Conservation (phyloP, 371 early-diverging fungal species). For the Cokeromyces recurvatus region DNA sequence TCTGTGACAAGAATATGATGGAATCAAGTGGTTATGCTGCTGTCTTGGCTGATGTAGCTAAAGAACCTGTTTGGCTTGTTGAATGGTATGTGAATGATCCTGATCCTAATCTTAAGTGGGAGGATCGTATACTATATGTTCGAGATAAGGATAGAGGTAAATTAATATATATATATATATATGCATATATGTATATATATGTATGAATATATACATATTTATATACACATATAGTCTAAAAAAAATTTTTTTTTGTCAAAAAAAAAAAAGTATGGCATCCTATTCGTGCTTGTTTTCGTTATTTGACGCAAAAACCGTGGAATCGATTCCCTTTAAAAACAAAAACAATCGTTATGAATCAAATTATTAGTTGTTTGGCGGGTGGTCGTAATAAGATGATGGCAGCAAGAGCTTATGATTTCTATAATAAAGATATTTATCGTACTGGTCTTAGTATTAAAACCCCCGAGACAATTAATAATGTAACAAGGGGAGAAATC, state of each 20-base stretch:
- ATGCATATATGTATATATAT: neutral
- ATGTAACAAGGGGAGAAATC: conserved; percentile 82
- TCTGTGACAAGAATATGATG: conserved; percentile 91
- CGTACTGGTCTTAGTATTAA: conserved; percentile 72
- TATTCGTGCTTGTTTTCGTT: conserved; percentile 89
- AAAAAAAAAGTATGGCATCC: conserved; percentile 86
- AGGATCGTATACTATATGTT: conserved; percentile 71
- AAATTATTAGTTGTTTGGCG: conserved; percentile 86
- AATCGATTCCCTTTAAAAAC: conserved; percentile 82
- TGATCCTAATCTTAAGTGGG: conserved; percentile 83
- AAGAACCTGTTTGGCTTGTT: conserved; percentile 84
- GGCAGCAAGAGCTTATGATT: conserved; percentile 92
- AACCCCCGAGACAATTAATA: conserved; percentile 88
- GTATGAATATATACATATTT: too few relatives aligned
- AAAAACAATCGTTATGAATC: conserved; percentile 84
- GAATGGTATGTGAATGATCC: conserved; percentile 75
- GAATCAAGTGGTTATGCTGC: conserved; percentile 90
- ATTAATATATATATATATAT: too few relatives aligned
- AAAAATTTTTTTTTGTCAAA: neutral
- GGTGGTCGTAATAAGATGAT: conserved; percentile 96
- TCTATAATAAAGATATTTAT: conserved; percentile 79
- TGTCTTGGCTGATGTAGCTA: conserved; percentile 78
- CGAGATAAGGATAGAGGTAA: conserved; percentile 56
- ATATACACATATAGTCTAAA: too few relatives aligned
- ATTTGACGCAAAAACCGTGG: conserved; percentile 93